Conservation (phyloP, 805 yeast species). For the Nakazawaea molendinolei region DNA sequence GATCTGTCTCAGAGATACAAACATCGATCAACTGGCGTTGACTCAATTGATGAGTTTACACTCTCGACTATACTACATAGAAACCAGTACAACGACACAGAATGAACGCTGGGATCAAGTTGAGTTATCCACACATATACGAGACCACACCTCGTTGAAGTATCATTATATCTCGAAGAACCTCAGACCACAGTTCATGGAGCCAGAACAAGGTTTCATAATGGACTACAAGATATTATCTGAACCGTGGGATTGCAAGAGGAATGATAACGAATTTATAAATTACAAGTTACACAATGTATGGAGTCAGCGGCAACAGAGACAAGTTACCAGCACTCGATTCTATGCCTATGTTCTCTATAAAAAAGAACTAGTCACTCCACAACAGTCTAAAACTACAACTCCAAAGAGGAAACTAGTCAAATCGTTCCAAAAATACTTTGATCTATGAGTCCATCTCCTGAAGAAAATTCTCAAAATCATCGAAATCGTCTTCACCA, state of each 20-base stretch:
- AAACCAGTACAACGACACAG: background rate
- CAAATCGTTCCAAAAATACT: constrained; percentile 1
- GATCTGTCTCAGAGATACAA: constrained; percentile 5
- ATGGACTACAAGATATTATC: constrained; percentile 2
- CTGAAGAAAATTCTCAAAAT: constrained; percentile 5
- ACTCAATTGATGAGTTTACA: constrained; percentile 2
- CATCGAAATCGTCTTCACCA: constrained; percentile 6
- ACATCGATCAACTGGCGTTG: background rate
- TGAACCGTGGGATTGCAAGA: no score
- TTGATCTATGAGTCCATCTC: constrained; percentile 3
- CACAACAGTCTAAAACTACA: background rate
- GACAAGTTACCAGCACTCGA: background rate
- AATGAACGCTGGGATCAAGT: constrained; percentile 3
- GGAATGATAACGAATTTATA: background rate
- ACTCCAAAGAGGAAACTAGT: background rate
- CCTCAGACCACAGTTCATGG: constrained; percentile 3
- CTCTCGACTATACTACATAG: constrained; percentile 14
- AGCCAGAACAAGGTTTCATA: background rate
- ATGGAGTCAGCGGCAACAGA: no score
- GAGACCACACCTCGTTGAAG: constrained; percentile 3
- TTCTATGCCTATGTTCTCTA: background rate
- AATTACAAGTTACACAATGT: no score
- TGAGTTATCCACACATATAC: background rate
- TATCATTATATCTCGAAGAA: constrained; percentile 1
- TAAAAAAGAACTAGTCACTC: background rate